A percentile compares a stretch with the other conserved stretches of the same genome.
Evolutionary conservation across 192 early-diverging fungal genomes (phyloP).

Genomic region (Haplosporangium gracile): DNA sequence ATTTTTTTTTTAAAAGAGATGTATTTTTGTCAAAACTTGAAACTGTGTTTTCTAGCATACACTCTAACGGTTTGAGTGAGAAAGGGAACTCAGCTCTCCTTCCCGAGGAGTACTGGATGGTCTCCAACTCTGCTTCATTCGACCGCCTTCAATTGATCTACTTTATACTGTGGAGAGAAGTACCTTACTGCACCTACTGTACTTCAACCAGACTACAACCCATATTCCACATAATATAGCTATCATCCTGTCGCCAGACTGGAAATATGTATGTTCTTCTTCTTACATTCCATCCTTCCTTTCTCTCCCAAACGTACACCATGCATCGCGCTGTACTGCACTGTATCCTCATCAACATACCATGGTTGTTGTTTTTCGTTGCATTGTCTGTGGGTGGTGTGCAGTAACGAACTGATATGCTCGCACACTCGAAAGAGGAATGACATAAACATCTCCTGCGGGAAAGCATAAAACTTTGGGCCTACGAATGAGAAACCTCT

Average conservation of each 20-base stretch:
- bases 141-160: too few species aligned
- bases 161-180: too few species aligned
- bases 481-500: neutral
- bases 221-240: too few species aligned
- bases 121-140: too few species aligned
- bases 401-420: neutral
- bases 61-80: too few species aligned
- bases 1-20: neutral
- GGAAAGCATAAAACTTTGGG: neutral
- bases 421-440: neutral
- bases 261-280: neutral
- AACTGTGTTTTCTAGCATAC: too few species aligned
- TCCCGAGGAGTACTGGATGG: too few species aligned
- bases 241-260: neutral
- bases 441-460: conserved; percentile 9
- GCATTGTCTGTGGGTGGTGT: neutral
- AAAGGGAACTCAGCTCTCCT: too few species aligned
- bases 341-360: neutral
- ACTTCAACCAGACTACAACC: too few species aligned
- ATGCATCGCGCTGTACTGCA: neutral
- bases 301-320: neutral
- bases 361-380: neutral
- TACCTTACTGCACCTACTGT: too few species aligned
- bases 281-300: neutral
- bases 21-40: too few species aligned